Conservation (phyloP, 495 filamentous ascomycete species). For the Chaetomium tenue region DNA sequence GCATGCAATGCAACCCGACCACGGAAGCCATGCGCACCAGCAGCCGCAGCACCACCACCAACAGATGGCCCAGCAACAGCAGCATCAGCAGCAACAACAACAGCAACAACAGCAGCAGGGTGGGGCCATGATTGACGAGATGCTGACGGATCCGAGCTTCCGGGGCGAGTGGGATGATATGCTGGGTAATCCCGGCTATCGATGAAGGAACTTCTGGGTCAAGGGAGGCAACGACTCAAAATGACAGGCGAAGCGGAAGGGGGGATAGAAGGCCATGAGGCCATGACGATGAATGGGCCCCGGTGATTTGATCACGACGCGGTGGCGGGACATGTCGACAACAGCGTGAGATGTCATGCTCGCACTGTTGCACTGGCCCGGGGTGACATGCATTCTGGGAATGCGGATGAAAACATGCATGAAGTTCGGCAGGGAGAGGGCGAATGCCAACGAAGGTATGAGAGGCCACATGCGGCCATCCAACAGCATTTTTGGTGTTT, state of each 20-base stretch:
- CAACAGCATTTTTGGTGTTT: slow-evolving; percentile 3
- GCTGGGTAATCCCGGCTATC: slow-evolving; percentile 24
- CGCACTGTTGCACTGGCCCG: neutral
- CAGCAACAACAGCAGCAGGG: slow-evolving; percentile 32
- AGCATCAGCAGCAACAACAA: slow-evolving; percentile 16
- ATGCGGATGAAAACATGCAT: neutral
- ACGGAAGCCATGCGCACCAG: slow-evolving; percentile 17
- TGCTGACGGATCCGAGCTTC: slow-evolving; percentile 37
- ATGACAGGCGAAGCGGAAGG: neutral
- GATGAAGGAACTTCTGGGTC: neutral
- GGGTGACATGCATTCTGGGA: neutral
- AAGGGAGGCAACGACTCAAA: neutral
- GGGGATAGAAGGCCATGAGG: neutral
- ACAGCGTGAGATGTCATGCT: neutral
- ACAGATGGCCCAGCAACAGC: slow-evolving; percentile 15
- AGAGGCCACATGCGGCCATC: neutral
- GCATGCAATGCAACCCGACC: slow-evolving; percentile 25
- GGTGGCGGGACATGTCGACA: neutral
- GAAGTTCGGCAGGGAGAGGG: neutral
- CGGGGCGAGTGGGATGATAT: slow-evolving; percentile 34
- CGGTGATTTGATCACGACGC: neutral
- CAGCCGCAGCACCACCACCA: slow-evolving; percentile 9
- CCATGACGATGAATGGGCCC: neutral
- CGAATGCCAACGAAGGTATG: neutral
- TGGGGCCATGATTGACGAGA: slow-evolving; percentile 43